Base-by-base conservation (phyloP, 2,329 filamentous ascomycete species). In the Botrytis paeoniae region DNA sequence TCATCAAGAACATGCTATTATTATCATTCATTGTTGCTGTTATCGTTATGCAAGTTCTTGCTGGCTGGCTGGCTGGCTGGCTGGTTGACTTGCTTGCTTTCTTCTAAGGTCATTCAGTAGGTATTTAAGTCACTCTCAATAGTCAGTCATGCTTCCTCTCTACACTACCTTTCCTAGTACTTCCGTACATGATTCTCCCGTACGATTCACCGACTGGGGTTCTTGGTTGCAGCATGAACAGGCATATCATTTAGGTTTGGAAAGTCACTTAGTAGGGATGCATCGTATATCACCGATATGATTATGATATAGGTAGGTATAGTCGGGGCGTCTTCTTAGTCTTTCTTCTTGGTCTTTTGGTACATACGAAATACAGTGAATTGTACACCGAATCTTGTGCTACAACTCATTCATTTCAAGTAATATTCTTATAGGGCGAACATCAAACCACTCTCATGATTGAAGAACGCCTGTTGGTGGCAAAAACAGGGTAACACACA, bases 161-260 rank as follows among this genome's bases (percentile, higher is more conserved):
- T 43, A 20, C 37, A 29, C 37, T 43, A 43, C 43, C 32, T 51
- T 25, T 25, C 64, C 60, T 41, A 62, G 60, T 18, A 62, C 60
- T 63, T 43, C 39, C 41, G 41, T 61, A 63, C 32, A 66, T 51
- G 45, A 68, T 54, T 54, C 45, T 51, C 43, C 69, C 45, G 69
- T 51, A 51, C 57, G 41, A 70, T 70, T 64, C 41, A 41, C 69
- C 41, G 25, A 70, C 69, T 39, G 59, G 57, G 57, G 43, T 45
- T 43, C 32, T 39, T 70, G 69, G 41, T 64, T 70, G 41, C 69
- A 64, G 25, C 57, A 70, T 68, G 35, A 51, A 39, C 69, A 45
- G 25, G 69, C 57, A 51, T 63, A 22, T 48, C 9, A 41, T 29
- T 39, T 39, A 41, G 59, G 41, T 63, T 25, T 45, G n/a, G 48